Percentiles rank a stretch among this genome's conserved stretches.
Evolutionary conservation across 106 monocot genomes (phyloP).

Genomic region (Platanthera zijinensis): DNA sequence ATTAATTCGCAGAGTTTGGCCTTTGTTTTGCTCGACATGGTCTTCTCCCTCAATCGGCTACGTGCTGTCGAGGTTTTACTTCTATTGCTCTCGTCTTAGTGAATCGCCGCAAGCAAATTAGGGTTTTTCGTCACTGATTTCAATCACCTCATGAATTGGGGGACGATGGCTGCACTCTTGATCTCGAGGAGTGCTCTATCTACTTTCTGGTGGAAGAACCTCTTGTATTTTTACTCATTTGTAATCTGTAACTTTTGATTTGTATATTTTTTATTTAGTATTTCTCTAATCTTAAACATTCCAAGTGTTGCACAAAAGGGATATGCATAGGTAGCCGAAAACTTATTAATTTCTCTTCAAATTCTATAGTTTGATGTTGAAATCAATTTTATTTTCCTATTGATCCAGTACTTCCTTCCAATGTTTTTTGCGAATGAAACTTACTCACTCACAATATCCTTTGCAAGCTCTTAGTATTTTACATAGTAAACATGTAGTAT

Average conservation of each 20-base stretch:
- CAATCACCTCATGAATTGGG: not conserved
- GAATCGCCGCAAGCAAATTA: not conserved
- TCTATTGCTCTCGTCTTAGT: not conserved
- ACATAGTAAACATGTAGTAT: not conserved
- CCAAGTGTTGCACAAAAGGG: slow-evolving; percentile 89
- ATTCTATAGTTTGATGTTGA: not conserved
- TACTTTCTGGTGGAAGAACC: slow-evolving; percentile 57
- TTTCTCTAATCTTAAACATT: slow-evolving; percentile 94
- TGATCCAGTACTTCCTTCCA: slow-evolving; percentile 21
- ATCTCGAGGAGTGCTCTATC: slow-evolving; percentile 86
- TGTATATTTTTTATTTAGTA: slow-evolving; percentile 27
- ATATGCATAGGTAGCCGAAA: slow-evolving; percentile 72
- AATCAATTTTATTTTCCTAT: not conserved
- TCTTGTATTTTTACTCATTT: slow-evolving; percentile 18
- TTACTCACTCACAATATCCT: slow-evolving; percentile 86
- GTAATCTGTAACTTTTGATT: not conserved
- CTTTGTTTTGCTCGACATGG: not conserved
- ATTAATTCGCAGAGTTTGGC: not conserved
- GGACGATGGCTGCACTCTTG: slow-evolving; percentile 50
- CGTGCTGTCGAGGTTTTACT: not conserved
- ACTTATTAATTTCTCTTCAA: not conserved
- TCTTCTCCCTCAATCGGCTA: not conserved
- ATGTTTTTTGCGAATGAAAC: slow-evolving; percentile 97
- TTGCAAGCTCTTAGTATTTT: not conserved
- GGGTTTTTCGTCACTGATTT: not conserved